phyloP scores from a whole-genome alignment of 495 filamentous ascomycete species.

The Durotheca rogersii region DNA sequence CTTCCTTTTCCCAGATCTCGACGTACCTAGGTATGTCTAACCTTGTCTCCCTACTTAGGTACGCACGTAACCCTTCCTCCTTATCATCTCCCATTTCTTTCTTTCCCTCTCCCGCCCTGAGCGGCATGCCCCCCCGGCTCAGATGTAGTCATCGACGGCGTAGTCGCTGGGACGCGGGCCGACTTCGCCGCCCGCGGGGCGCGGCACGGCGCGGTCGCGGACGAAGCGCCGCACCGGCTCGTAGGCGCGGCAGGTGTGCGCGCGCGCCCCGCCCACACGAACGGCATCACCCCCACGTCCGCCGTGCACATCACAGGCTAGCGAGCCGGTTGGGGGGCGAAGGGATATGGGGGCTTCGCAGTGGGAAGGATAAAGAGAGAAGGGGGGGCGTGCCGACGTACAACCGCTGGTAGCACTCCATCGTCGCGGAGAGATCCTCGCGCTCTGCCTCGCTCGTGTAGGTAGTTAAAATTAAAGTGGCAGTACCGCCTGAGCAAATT shows the following conservation, averaged over 20 bases:
- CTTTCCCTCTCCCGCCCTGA: no score
- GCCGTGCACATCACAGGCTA: constrained; percentile 20
- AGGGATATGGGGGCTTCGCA: neutral
- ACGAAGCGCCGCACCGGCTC: constrained; percentile 14
- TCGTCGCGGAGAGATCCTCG: constrained; percentile 8
- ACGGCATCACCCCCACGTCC: constrained; percentile 14
- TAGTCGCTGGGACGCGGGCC: constrained; percentile 13
- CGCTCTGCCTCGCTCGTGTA: constrained; percentile 15
- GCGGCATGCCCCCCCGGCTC: no score
- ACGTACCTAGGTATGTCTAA: no score
- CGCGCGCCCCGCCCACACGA: constrained; percentile 18
- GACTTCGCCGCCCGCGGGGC: constrained; percentile 10
- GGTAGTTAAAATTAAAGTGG: constrained; percentile 23
- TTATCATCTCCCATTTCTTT: no score
- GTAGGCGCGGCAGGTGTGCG: constrained; percentile 16
- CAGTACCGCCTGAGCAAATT: constrained; percentile 18
- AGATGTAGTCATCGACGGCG: constrained; percentile 25
- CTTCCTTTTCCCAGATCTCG: no score
- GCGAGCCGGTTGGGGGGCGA: no score
- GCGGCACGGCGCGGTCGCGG: constrained; percentile 2
- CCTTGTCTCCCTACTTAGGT: no score
- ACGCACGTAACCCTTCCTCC: no score
- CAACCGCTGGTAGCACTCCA: constrained; percentile 11
- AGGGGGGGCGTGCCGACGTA: constrained; percentile 20
- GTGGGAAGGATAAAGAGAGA: no score